Evolutionary conservation across 2,329 filamentous ascomycete genomes (phyloP).

Genomic region (Verticillium albo-atrum): DNA sequence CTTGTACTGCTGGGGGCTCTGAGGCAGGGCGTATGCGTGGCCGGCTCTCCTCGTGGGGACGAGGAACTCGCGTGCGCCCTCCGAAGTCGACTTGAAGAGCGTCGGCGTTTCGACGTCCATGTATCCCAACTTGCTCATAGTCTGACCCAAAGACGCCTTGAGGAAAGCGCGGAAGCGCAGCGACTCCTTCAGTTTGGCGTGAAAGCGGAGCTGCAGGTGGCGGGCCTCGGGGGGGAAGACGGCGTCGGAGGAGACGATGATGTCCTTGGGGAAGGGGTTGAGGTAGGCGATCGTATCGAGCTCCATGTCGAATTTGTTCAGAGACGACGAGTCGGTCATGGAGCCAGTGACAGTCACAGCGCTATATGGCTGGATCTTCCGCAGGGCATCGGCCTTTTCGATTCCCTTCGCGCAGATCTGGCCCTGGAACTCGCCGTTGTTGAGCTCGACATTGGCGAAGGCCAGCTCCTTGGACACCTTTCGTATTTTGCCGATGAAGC

Average conservation of each 20-base stretch:
- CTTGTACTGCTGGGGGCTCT: conserved; percentile 98
- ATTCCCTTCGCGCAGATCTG: conserved; percentile 40
- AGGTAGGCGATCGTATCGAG: conserved; percentile 61
- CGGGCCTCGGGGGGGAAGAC: conserved; percentile 71
- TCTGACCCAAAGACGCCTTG: conserved; percentile 44
- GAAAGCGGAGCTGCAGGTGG: conserved; percentile 81
- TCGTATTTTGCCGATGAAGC: conserved; percentile 66
- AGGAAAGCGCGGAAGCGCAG: conserved; percentile 66
- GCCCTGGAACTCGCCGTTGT: conserved; percentile 31
- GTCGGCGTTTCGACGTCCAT: conserved; percentile 86
- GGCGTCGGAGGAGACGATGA: conserved; percentile 71
- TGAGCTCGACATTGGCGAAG: conserved; percentile 54
- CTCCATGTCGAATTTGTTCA: conserved; percentile 48
- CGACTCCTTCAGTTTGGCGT: conserved; percentile 60
- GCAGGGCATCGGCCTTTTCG: conserved; percentile 34
- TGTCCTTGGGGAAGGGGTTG: conserved; percentile 68
- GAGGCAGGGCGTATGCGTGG: conserved; percentile 82
- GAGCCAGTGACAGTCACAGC: conserved; percentile 45
- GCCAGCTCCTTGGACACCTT: conserved; percentile 65
- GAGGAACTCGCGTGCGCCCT: conserved; percentile 90
- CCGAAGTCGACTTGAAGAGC: conserved; percentile 95
- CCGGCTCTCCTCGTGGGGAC: conserved; percentile 78
- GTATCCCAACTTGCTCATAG: conserved; percentile 56
- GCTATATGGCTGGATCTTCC: conserved; percentile 42
- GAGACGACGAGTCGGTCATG: conserved; percentile 2